Conservation (phyloP, 2,329 filamentous ascomycete genomes). For the Monosporascus sp. region DNA sequence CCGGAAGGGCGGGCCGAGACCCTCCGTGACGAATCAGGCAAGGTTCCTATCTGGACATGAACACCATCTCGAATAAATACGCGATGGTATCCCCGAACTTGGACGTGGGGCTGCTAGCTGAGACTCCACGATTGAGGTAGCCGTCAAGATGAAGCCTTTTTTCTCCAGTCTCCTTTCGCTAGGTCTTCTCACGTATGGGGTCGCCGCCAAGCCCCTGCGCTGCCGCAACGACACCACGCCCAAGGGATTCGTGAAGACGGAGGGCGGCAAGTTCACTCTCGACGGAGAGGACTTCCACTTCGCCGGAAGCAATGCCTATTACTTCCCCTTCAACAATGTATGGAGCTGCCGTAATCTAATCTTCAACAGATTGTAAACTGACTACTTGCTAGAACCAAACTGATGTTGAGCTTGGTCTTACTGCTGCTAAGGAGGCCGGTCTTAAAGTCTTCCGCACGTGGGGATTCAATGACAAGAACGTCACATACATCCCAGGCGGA, state of each 20-base stretch:
- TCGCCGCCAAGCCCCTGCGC: conserved; percentile 6
- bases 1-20: neutral
- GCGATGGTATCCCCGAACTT: too few relatives aligned
- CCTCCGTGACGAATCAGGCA: neutral
- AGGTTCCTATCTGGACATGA: neutral
- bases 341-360: conserved; percentile 7
- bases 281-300: conserved; percentile 52
- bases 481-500: conserved; percentile 37
- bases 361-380: neutral
- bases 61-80: neutral
- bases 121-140: too few relatives aligned
- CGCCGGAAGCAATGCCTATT: conserved; percentile 52
- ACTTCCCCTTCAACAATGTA: conserved; percentile 49
- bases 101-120: too few relatives aligned
- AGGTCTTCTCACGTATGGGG: conserved; percentile 6
- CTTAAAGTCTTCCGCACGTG: conserved; percentile 48
- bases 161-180: conserved; percentile 7
- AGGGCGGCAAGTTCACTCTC: conserved; percentile 45
- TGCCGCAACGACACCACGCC: conserved; percentile 7
- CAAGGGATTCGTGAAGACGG: conserved; percentile 41
- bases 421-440: conserved; percentile 17
- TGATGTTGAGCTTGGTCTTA: conserved; percentile 16
- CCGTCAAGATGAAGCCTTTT: conserved; percentile 4
- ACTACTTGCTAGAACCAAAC: conserved; percentile 32
- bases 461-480: conserved; percentile 54